Conservation (phyloP, 192 early-diverging fungal genomes). For the Backusella morwellensis region DNA sequence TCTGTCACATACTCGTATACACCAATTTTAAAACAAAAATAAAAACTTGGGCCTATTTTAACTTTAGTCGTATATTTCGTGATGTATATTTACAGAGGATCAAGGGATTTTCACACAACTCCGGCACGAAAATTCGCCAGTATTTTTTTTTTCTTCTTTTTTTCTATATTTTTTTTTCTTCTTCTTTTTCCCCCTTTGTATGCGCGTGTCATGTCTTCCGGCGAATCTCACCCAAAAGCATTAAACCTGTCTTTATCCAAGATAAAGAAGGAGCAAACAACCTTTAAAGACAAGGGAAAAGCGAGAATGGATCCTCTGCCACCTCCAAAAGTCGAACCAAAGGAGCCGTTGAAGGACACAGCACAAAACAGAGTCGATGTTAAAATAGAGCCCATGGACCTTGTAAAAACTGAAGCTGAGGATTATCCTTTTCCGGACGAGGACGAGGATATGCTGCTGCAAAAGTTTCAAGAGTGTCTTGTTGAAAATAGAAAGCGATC, state of each 20-base stretch:
- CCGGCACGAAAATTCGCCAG: neutral
- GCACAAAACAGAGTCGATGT: neutral
- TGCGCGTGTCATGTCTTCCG: neutral
- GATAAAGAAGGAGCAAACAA: neutral
- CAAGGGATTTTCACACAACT: neutral
- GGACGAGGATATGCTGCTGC: neutral
- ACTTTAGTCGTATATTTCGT: too few relatives aligned
- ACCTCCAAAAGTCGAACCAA: neutral
- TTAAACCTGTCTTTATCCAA: neutral
- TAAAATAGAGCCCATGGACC: neutral
- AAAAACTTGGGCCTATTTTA: too few relatives aligned
- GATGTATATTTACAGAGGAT: too few relatives aligned
- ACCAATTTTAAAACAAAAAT: too few relatives aligned
- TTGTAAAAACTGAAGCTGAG: neutral
- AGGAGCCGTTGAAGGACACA: neutral
- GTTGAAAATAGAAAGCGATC: conserved; percentile 4
- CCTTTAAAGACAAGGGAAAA: neutral
- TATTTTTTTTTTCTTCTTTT: neutral
- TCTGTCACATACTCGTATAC: too few relatives aligned
- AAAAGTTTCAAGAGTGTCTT: neutral
- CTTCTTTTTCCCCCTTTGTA: neutral
- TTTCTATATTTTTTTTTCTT: neutral
- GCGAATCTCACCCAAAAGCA: neutral
- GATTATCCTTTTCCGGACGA: neutral
- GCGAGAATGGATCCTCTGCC: neutral